Evolutionary conservation across 768 basidiomycete genomes (phyloP), one percentile per base, ranked within the genome.

Genomic region (Nevesoporus exiguus): DNA sequence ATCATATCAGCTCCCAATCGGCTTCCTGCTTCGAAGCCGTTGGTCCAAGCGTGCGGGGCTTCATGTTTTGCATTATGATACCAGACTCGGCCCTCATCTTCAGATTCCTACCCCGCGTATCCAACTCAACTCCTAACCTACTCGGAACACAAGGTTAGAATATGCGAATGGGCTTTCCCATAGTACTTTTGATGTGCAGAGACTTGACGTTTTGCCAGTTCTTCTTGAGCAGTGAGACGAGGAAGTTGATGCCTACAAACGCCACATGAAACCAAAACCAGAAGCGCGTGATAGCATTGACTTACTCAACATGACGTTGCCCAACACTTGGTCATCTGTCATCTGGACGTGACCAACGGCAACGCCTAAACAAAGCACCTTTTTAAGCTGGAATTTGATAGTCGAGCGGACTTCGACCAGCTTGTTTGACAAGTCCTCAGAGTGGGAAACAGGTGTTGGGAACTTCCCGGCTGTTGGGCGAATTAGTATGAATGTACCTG

Each of bases 381-480:
- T 94, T 85, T 98, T 98, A 52, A 98, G 84, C 82, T 98, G 96
- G 90, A 98, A 98, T 80, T 98, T 99, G 85, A 99, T 98, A 62
- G 96, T 98, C 62, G 93, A 96, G 71, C 92, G 89, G 63, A 99
- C 95, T 74, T 99, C 97, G 61, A 76, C 84, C 71, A 97, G 79
- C 80, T 98, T 98, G 80, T 85, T 88, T 70, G 67, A 65, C 51
- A 99, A 77, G 75, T 98, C 96, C 69, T 99, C 97, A 29, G 80
- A 71, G 73, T 94, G 92, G 19, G 93, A 88, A 71, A 99, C 84
- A 64, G 97, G 95, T 52, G 96, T 98, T 47, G 95, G 96, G 89
- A 98, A 98, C 74, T 98, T 98, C 71, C 95, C 96, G 69, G 97
- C 94, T 93, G 45, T 25, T 53, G n/a, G 15, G 10, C 3, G 9